Evolutionary conservation across 768 basidiomycete species (phyloP).

Genomic region (button mushroom (Agaricus bisporus)): DNA sequence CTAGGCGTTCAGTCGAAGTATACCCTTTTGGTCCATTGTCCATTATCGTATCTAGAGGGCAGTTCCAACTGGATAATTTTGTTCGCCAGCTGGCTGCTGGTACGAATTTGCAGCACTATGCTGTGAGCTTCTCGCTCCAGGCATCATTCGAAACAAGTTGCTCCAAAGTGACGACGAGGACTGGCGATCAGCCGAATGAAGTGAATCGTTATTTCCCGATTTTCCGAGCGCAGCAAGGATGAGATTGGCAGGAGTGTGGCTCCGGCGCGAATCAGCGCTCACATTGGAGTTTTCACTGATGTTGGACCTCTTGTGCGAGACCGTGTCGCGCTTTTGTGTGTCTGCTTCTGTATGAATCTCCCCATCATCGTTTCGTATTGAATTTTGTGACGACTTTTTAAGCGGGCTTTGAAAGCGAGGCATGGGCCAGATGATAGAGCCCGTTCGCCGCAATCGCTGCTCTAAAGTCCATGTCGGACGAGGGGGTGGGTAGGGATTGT

Average conservation of each 20-base stretch:
- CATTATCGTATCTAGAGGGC: constrained; percentile 4
- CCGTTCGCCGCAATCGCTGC: constrained; percentile 1
- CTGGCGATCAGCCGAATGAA: constrained; percentile 13
- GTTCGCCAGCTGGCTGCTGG: background rate
- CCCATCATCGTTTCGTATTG: background rate
- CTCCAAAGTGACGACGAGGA: constrained; percentile 17
- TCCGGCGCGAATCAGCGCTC: constrained; percentile 24
- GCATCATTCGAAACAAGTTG: constrained; percentile 11
- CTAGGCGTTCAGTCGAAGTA: background rate
- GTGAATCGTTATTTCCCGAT: constrained; percentile 13
- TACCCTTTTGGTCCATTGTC: background rate
- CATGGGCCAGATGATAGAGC: constrained; percentile 6
- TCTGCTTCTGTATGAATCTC: background rate
- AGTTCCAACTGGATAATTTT: constrained; percentile 10
- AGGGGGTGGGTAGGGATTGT: constrained; percentile 2
- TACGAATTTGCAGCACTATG: constrained; percentile 3
- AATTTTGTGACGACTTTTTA: constrained; percentile 4
- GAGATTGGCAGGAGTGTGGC: constrained; percentile 23
- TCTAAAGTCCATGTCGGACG: constrained; percentile 4
- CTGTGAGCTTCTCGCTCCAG: constrained; percentile 5
- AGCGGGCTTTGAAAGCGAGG: background rate
- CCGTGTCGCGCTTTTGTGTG: background rate
- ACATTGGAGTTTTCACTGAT: constrained; percentile 24
- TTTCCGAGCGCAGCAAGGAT: constrained; percentile 31
- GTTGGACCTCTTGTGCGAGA: constrained; percentile 23